These are phyloP conservation scores for Phytophthora fragariae DNA, from an alignment of 352 stramenopile species.

Conservation along the genomic window DNA sequence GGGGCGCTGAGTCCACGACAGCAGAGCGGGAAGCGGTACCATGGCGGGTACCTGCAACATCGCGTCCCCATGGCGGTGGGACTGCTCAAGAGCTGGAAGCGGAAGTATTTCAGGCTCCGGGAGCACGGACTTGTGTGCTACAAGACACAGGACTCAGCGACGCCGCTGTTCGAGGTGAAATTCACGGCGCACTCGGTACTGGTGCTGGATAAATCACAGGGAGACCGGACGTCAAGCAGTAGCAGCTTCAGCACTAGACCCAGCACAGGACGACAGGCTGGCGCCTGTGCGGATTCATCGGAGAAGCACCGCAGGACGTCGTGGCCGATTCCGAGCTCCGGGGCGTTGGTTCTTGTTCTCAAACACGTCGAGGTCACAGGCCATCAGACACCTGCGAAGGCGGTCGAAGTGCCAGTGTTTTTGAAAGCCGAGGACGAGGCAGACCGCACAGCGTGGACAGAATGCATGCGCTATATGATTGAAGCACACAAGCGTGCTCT, in stretches of 20 bases:
- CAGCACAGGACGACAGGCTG: background rate
- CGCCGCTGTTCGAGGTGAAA: conserved; percentile 67
- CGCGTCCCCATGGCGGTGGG: conserved; percentile 61
- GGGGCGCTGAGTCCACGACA: conserved; percentile 62
- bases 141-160: conserved; percentile 51
- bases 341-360: conserved; percentile 52
- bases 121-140: conserved; percentile 77
- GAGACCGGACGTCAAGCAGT: conserved; percentile 3
- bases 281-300: background rate
- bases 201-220: conserved; percentile 32
- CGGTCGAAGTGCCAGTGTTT: conserved; percentile 56
- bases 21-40: conserved; percentile 63
- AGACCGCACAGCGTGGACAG: conserved; percentile 56
- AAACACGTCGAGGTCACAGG: conserved; percentile 56
- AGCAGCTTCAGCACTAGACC: conserved; percentile 9
- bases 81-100: conserved; percentile 76
- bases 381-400: conserved; percentile 41
- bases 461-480: conserved; percentile 63
- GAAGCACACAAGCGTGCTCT: conserved; percentile 52
- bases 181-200: conserved; percentile 62
- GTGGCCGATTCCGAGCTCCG: conserved; percentile 23
- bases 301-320: conserved; percentile 22
- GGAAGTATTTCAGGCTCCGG: conserved; percentile 74
- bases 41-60: conserved; percentile 66
- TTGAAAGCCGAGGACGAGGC: conserved; percentile 58